A percentile compares a stretch with the other conserved stretches of the same genome.
Conservation (phyloP, 495 filamentous ascomycete genomes). For the Neurospora hispaniola region DNA sequence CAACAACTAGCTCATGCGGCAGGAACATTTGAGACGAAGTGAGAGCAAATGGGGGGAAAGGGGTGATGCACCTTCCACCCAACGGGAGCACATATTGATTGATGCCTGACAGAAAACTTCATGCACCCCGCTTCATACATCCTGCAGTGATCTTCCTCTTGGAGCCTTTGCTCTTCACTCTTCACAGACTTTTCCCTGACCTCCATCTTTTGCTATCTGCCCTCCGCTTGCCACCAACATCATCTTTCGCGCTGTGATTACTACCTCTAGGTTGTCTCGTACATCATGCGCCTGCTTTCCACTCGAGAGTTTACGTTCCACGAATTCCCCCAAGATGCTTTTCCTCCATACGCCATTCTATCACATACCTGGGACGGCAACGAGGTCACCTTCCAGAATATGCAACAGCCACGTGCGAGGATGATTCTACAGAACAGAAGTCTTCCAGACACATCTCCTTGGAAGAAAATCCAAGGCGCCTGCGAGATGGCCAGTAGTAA, state of each 20-base stretch:
- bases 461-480: conserved; percentile 1
- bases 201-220: too few relatives aligned
- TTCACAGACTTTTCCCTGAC: background rate
- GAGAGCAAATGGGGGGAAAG: too few relatives aligned
- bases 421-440: too few relatives aligned
- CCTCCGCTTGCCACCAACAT: background rate
- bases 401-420: background rate
- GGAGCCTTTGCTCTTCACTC: background rate
- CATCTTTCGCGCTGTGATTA: background rate
- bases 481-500: too few relatives aligned
- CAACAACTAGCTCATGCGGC: too few relatives aligned
- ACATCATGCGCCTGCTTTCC: background rate
- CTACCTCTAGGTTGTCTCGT: too few relatives aligned
- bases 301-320: background rate
- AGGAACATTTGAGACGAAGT: too few relatives aligned
- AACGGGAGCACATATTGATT: too few relatives aligned
- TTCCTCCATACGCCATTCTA: conserved; percentile 4
- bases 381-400: conserved; percentile 2
- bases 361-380: conserved; percentile 9
- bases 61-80: too few relatives aligned
- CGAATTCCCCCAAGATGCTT: background rate
- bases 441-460: too few relatives aligned
- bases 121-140: background rate
- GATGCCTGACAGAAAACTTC: background rate
- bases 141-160: background rate